Evolutionary conservation across 495 filamentous ascomycete species (phyloP).

Genomic region (Entonaema liquescens): DNA sequence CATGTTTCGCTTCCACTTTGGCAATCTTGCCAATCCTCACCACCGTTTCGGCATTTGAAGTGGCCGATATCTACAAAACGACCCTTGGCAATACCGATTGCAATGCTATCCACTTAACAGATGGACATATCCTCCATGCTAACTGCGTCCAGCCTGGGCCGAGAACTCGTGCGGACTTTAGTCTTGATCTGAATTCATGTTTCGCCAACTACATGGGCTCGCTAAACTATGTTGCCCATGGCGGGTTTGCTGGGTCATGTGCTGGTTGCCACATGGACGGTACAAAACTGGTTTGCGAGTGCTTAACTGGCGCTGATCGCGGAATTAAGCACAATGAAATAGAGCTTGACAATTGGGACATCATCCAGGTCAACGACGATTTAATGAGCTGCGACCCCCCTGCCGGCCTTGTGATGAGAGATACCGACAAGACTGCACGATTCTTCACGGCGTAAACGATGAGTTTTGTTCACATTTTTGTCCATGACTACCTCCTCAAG

Average conservation of each 20-base stretch:
- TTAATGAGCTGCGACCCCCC: conserved; percentile 3
- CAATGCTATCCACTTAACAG: conserved; percentile 24
- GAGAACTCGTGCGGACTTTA: background rate
- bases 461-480: background rate
- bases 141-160: conserved; percentile 13
- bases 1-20: conserved; percentile 19
- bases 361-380: conserved; percentile 16
- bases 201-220: conserved; percentile 33
- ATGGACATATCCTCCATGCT: conserved; percentile 21
- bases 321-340: conserved; percentile 20
- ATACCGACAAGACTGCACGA: conserved; percentile 6
- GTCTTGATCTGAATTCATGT: conserved; percentile 32
- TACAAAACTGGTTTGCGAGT: conserved; percentile 31
- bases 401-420: conserved; percentile 14
- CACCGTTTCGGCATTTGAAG: conserved; percentile 17
- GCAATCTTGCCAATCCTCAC: conserved; percentile 29
- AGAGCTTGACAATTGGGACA: conserved; percentile 26
- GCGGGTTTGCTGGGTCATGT: conserved; percentile 27
- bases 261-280: conserved; percentile 12
- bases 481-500: background rate
- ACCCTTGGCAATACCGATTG: conserved; percentile 27
- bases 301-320: background rate
- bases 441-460: conserved; percentile 26
- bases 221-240: conserved; percentile 14
- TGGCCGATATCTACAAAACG: conserved; percentile 27